Conservation (phyloP, 345 rosid genomes). For the Noccaea bulbosa region DNA sequence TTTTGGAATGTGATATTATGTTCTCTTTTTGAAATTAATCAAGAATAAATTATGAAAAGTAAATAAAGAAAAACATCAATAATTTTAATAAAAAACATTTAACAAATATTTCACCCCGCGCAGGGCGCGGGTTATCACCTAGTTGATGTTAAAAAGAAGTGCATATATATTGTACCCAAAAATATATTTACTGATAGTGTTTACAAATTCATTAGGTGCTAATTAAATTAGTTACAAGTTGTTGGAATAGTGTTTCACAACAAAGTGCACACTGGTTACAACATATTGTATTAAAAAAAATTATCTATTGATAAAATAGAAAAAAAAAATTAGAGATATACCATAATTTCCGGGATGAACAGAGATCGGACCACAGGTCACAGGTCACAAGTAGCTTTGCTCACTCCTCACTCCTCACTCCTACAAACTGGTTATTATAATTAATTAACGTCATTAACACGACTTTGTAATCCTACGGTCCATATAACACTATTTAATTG, state of each 20-base stretch:
- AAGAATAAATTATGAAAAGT: too few species aligned
- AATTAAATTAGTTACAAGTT: too few species aligned
- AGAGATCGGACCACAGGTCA: conserved; percentile 33
- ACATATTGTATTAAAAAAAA: background rate
- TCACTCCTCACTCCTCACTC: conserved; percentile 40
- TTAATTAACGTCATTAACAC: conserved; percentile 30
- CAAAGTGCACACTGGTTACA: background rate
- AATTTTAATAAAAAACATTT: too few species aligned
- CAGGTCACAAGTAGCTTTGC: conserved; percentile 36
- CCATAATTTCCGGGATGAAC: conserved; percentile 34
- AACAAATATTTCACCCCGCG: too few species aligned
- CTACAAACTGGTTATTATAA: conserved; percentile 7
- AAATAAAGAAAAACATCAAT: too few species aligned
- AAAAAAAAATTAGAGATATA: background rate
- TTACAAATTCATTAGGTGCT: too few species aligned
- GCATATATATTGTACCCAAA: too few species aligned
- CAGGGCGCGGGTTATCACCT: too few species aligned
- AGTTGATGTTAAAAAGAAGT: too few species aligned
- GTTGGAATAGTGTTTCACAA: background rate
- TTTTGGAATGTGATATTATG: too few species aligned
- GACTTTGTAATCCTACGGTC: conserved; percentile 24
- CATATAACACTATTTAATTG: conserved; percentile 28
- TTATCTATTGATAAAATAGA: background rate
- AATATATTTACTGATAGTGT: too few species aligned
- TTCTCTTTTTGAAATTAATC: too few species aligned